Percentiles rank a stretch among this genome's conserved stretches.
These are phyloP conservation scores for Athelia psychrophila DNA, from an alignment of 1,284 basidiomycete genomes.

Conservation along the genomic window DNA sequence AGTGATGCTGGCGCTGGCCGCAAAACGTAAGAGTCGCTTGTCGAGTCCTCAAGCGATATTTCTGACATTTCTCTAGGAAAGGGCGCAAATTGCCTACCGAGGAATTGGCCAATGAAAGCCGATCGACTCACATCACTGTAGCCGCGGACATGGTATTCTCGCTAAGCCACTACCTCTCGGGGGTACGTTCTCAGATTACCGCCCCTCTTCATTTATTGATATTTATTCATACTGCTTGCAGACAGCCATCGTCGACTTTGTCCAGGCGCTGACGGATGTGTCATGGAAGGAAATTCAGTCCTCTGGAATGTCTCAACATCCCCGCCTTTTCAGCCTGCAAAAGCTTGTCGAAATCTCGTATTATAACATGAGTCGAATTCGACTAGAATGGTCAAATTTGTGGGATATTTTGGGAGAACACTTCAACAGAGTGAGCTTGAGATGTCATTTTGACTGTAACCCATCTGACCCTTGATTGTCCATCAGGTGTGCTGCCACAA, in stretches of 20 bases:
- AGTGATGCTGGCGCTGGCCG: neutral
- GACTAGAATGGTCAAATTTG: constrained; percentile 97
- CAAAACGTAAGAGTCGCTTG: neutral
- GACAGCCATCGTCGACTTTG: constrained; percentile 98
- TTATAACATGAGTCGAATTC: constrained; percentile 99
- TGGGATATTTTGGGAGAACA: constrained; percentile 99
- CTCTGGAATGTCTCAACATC: constrained; percentile 90
- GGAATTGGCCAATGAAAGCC: constrained; percentile 94
- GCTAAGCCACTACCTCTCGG: constrained; percentile 89
- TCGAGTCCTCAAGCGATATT: constrained; percentile 8
- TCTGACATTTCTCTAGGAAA: constrained; percentile 38
- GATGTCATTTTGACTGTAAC: neutral
- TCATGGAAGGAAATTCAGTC: constrained; percentile 99
- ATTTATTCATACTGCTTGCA: constrained; percentile 27
- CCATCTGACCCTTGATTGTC: constrained; percentile 7
- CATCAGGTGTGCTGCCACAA: constrained; percentile 95
- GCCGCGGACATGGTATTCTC: constrained; percentile 99
- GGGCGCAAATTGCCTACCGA: constrained; percentile 78
- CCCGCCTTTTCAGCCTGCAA: constrained; percentile 95
- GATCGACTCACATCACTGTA: constrained; percentile 97
- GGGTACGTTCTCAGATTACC: constrained; percentile 54
- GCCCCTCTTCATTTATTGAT: constrained; percentile 2
- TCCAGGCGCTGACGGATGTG: constrained; percentile 93
- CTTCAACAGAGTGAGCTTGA: constrained; percentile 84
- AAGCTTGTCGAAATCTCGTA: constrained; percentile 99